These are phyloP conservation scores for Pelargonium myrrhifolium DNA, from an alignment of 441 rosid species.

Conservation along the genomic window DNA sequence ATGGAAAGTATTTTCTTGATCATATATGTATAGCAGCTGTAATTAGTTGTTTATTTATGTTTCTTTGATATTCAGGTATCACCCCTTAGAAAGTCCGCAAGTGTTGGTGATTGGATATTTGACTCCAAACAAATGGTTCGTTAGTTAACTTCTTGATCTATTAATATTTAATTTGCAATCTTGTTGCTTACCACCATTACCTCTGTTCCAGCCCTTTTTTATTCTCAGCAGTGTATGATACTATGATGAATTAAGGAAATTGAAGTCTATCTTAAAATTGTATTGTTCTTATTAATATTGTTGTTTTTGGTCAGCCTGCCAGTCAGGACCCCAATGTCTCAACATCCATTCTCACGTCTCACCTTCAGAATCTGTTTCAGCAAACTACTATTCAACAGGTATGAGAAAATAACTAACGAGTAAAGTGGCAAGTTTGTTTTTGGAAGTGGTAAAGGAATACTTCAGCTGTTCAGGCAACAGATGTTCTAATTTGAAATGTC, in stretches of 20 bases:
- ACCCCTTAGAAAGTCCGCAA: constrained; percentile 86
- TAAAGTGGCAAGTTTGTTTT: not conserved
- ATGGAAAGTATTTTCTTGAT: constrained; percentile 28
- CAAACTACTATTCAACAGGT: constrained; percentile 93
- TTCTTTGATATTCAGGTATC: constrained; percentile 43
- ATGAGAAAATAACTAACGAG: constrained; percentile 12
- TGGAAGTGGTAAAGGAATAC: not conserved
- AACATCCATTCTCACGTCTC: constrained; percentile 51
- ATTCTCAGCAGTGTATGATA: not conserved
- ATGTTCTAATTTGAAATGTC: constrained; percentile 17
- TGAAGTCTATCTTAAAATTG: not conserved
- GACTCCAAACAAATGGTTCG: constrained; percentile 66
- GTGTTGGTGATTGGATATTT: constrained; percentile 82
- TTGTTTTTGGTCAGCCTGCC: constrained; percentile 38
- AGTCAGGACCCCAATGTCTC: constrained; percentile 39
- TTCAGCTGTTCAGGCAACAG: not conserved
- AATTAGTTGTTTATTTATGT: constrained; percentile 13
- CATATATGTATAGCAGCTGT: constrained; percentile 15
- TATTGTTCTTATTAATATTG: not conserved
- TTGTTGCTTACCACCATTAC: not conserved
- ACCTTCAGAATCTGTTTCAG: constrained; percentile 83
- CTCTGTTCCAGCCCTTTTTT: not conserved
- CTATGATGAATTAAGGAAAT: too few relatives aligned
- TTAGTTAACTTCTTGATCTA: constrained; percentile 11
- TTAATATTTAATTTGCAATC: constrained; percentile 3